Base-by-base conservation (phyloP, 129 eudicot species). In the Tanacetum coccineum region DNA sequence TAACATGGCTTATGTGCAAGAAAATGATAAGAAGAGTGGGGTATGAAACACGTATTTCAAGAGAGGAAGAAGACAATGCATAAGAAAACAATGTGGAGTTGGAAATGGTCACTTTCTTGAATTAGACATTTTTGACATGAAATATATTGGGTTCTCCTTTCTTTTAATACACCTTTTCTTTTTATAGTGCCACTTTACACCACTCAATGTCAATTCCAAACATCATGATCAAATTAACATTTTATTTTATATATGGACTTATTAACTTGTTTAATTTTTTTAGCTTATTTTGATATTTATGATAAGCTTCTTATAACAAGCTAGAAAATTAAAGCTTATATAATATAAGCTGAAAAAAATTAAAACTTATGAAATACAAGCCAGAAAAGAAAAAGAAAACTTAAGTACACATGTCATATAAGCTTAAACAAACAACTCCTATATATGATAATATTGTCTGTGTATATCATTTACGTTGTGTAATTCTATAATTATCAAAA, bases 61-160 rank as follows among this genome's bases (percentile, higher is more conserved):
- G 76, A 77, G 62, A 51, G 81, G 53, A 77, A 84, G 72, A 80
- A 12, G 92, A 87, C 95, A 90, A 71, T 19, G 66, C 79, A 78
- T 62, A 83, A 82, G 79, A 81, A 78, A 79, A 81, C 80, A 79
- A 82, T 68, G 30, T 21, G 69, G 80, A 72, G 93, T 78, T 79
- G 89, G 96, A 85, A 82, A 66, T 67, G 81, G 97, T 86, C 93
- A 54, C 83, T 84, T 80, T 85, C 87, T 64, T 72, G 85, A 81
- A 68, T 72, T 69, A 62, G 85, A 81, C 91, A 56, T 72, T 50
- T 71, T 72, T 51, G 45, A 72, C 76, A 62, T 62, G 54, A 62
- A 72, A 52, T 53, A 70, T 47, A 48, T 25, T 60, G 57, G 74
- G 42, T 45, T 22, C 59, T 70, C 9, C 40, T 20, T 70, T 15